Evolutionary conservation across 192 early-diverging fungal species (phyloP), one percentile per base, ranked within the genome.

Genomic region (Entophlyctis luteolus): DNA sequence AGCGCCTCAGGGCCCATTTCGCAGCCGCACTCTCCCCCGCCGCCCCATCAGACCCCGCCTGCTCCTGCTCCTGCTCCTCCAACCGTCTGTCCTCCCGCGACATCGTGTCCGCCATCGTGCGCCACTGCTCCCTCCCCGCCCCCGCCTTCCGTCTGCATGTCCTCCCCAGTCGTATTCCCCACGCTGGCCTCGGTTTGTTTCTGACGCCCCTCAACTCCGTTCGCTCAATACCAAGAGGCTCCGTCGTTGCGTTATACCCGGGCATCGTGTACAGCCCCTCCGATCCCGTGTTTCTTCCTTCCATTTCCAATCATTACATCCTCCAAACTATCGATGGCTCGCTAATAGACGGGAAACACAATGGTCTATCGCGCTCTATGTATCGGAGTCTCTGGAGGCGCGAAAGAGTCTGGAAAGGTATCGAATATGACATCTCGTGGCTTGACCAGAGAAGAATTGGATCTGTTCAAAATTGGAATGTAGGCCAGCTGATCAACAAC

Each of bases 401-500:
- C 10, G 66, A 60, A 39, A n/a, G 20, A 3, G 38, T 28, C n/a
- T 66, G 63, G 63, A 52, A 66, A 10, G 25, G 50, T 20, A 16
- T 62, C 18, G 23, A 31, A 60, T 60, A 68, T 60, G 66, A 68
- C 39, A 33, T 12, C 20, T 10, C 16, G 20, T 68, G 66, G 66
- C 23, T 68, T 14, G 4, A 47, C 22, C 38, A 37, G 32, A 25
- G 66, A 18, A 42, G 32, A 29, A 5, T 34, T 32, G 66, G 66
- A 1, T 28, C 25, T 10, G 25, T 16, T 4, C 1, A 16, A 22
- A 59, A 34, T 27, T 68, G 66, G 66, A 68, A 36, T 36, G 50
- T 68, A 2, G 66, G 66, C 1, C 66, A 68, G 56, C 34, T 68
- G 23, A 60, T 68, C 66, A 68, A 68, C 35, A 68, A 68, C 39